A percentile compares a stretch with the other conserved stretches of the same genome.
Evolutionary conservation across 495 filamentous ascomycete genomes (phyloP).

Genomic region (Friedmanniomyces endolithicus): DNA sequence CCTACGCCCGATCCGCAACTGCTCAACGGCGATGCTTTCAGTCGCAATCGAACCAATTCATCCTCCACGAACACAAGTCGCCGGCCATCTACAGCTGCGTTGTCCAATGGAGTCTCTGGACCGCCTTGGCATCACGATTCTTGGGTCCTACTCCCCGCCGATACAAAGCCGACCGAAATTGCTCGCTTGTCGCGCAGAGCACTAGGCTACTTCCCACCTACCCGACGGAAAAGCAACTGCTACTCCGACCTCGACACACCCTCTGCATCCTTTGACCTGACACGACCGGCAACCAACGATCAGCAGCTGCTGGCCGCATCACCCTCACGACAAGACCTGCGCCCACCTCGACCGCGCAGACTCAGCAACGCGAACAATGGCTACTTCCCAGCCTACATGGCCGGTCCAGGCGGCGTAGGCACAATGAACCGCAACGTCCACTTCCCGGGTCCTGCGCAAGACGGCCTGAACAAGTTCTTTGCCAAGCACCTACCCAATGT

Average conservation of each 20-base stretch:
- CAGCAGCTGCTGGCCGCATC: slow-evolving; percentile 24
- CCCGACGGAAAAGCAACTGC: slow-evolving; percentile 67
- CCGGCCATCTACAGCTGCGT: slow-evolving; percentile 17
- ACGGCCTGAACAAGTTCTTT: slow-evolving; percentile 68
- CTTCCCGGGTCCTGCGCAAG: slow-evolving; percentile 65
- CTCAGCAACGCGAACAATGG: slow-evolving; percentile 20
- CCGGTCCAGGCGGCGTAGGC: slow-evolving; percentile 74
- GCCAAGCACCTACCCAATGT: slow-evolving; percentile 63
- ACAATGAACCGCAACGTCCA: slow-evolving; percentile 56
- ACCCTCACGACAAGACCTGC: slow-evolving; percentile 12
- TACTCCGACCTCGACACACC: slow-evolving; percentile 44
- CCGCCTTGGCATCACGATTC: slow-evolving; percentile 70
- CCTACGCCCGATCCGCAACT: neutral
- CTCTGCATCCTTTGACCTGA: slow-evolving; percentile 48
- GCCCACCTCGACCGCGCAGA: slow-evolving; percentile 17
- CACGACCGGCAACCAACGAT: slow-evolving; percentile 36
- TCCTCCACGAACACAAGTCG: slow-evolving; percentile 6
- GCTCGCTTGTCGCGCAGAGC: slow-evolving; percentile 68
- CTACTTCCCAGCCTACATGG: slow-evolving; percentile 34
- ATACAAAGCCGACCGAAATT: slow-evolving; percentile 63
- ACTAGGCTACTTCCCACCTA: slow-evolving; percentile 83
- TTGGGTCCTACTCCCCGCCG: slow-evolving; percentile 69
- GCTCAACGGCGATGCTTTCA: slow-evolving; percentile 22
- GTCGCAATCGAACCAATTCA: slow-evolving; percentile 29
- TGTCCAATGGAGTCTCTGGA: slow-evolving; percentile 23